These are phyloP conservation scores for Penicillium paxilli DNA, from an alignment of 495 filamentous ascomycete genomes.

Conservation along the genomic window DNA sequence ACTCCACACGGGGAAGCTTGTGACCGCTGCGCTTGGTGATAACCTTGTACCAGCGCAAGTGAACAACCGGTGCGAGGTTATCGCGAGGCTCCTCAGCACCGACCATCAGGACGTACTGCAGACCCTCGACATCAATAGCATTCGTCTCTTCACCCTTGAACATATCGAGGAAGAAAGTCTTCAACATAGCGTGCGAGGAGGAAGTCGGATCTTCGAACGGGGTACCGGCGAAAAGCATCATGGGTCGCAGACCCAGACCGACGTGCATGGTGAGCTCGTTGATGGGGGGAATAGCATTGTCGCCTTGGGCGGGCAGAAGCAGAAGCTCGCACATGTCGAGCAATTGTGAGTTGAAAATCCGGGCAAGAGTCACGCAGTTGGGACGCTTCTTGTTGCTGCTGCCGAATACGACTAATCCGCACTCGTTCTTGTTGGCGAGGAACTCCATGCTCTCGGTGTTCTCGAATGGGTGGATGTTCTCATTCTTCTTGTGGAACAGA, in stretches of 20 bases:
- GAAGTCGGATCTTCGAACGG: constrained; percentile 76
- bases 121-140: constrained; percentile 88
- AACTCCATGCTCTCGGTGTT: constrained; percentile 84
- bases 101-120: constrained; percentile 84
- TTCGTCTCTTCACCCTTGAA: constrained; percentile 75
- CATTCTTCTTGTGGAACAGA: constrained; percentile 94
- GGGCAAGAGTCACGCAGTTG: constrained; percentile 78
- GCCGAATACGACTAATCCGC: constrained; percentile 75
- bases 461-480: constrained; percentile 86
- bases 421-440: constrained; percentile 93
- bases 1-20: constrained; percentile 83
- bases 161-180: constrained; percentile 86
- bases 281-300: constrained; percentile 68
- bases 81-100: constrained; percentile 73
- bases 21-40: constrained; percentile 82
- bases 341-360: constrained; percentile 79
- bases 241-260: constrained; percentile 70
- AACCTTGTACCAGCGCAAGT: constrained; percentile 82
- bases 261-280: constrained; percentile 78
- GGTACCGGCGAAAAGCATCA: constrained; percentile 84
- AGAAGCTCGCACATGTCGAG: constrained; percentile 92
- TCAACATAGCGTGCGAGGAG: constrained; percentile 75
- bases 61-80: constrained; percentile 64
- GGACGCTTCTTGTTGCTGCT: constrained; percentile 90
- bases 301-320: constrained; percentile 66